phyloP scores from a whole-genome alignment of 306 rosid species.

The Citrullus amarus region DNA sequence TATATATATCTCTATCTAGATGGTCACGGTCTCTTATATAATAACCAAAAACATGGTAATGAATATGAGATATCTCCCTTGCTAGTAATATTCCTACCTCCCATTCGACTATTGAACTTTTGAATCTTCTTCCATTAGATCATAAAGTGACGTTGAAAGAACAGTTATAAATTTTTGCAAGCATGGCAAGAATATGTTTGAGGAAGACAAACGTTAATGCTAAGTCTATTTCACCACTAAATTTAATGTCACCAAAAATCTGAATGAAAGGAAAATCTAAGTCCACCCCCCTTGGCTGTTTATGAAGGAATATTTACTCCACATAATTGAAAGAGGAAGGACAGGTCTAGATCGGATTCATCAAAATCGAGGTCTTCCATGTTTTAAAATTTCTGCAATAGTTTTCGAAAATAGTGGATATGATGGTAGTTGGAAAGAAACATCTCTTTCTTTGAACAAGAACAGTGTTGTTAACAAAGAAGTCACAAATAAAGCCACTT shows the following conservation, averaged over 20 bases:
- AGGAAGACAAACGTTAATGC: not conserved
- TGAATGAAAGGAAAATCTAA: not conserved
- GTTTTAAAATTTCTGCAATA: not conserved
- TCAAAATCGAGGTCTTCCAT: not conserved
- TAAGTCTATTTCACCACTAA: not conserved
- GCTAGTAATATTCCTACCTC: too few species aligned
- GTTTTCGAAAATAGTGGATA: not conserved
- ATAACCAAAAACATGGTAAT: too few species aligned
- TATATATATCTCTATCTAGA: too few species aligned
- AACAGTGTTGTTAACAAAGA: not conserved
- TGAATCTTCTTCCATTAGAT: not conserved
- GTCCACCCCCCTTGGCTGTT: too few species aligned
- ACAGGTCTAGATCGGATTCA: not conserved
- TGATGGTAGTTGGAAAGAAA: not conserved
- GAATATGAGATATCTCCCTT: not conserved
- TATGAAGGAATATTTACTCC: not conserved
- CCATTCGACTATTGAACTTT: not conserved
- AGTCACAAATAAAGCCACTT: not conserved
- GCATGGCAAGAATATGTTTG: not conserved
- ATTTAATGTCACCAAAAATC: not conserved
- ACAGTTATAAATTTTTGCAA: not conserved
- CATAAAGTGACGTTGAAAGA: not conserved
- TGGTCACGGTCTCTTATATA: too few species aligned
- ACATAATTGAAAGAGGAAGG: not conserved
- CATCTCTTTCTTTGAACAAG: not conserved